Evolutionary conservation across 78 protist species (phyloP), one percentile per base, ranked within the genome.

Genomic region (Anaeramoeba flamelloides): DNA sequence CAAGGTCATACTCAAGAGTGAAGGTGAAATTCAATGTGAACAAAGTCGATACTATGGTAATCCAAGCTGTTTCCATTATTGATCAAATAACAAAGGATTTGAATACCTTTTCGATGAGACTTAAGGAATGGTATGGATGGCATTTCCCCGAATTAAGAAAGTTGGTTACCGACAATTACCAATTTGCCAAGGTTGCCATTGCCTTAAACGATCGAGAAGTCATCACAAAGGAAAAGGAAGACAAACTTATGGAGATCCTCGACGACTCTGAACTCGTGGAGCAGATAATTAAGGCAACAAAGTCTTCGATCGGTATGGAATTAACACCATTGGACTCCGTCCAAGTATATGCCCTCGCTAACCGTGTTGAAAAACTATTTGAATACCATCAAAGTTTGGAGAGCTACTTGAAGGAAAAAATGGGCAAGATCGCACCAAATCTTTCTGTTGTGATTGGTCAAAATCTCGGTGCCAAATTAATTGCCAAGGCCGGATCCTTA

Each of bases 61-160:
- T 96, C 82, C 99, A 97, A 90, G 85, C 95, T 39, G 94, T 96
- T 34, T 39, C 93, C 34, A 78, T 92, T 17, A 83, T 93, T 37
- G 99, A 98, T 76, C 92, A 90, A 76, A 86, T 98, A 34, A 99
- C 95, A 79, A 95, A 96, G 90, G 99, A 96, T 74, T 76, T 96
- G 79, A 98, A 98, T 92, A 90, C 92, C 17, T 91, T 91, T 81
- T 75, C 88, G 83, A 96, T 95, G 99, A 85, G 98, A 30, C n/a
- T n/a, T n/a, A n/a, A n/a, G 34, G 99, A 98, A 86, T 98, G 99
- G 99, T 95, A 97, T 81, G 76, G 90, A 39, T 94, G 98, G 94
- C 98, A 94, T 82, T 98, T 98, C 92, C 99, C 99, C 38, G 99
- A 98, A 88, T 76, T 98, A 33, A 82, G 87, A 76, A 88, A 82